A percentile compares a stretch with the other conserved stretches of the same genome.
Evolutionary conservation across 139 green algal genomes (phyloP).

Genomic region (Nannochloris sp.): DNA sequence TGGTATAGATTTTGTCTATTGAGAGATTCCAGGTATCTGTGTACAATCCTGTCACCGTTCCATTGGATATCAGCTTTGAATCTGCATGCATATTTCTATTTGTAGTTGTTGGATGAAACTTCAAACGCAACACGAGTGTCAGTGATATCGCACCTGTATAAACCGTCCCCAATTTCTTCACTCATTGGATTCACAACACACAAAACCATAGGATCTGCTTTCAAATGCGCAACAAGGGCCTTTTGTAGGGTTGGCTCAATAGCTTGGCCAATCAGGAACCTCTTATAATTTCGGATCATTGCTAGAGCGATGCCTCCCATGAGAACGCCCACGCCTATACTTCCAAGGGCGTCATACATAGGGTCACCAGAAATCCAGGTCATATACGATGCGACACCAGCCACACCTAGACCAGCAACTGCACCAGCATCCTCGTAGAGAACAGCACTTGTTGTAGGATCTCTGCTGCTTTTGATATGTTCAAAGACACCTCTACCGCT

Average conservation of each 20-base stretch:
- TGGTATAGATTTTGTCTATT: conserved; percentile 19
- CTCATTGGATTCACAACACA: conserved; percentile 72
- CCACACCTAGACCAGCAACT: conserved; percentile 60
- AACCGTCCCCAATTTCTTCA: conserved; percentile 75
- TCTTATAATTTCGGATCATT: conserved; percentile 78
- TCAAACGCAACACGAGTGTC: neutral
- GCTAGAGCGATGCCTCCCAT: conserved; percentile 71
- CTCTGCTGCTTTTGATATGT: conserved; percentile 58
- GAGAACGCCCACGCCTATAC: conserved; percentile 69
- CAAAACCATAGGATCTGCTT: conserved; percentile 37
- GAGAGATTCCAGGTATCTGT: conserved; percentile 15
- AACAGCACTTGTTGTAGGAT: conserved; percentile 82
- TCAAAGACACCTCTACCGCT: conserved; percentile 40
- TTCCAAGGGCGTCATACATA: conserved; percentile 78
- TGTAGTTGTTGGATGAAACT: conserved; percentile 5
- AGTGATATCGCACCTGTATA: conserved; percentile 33
- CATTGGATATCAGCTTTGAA: conserved; percentile 20
- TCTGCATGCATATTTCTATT: neutral
- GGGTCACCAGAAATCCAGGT: conserved; percentile 44
- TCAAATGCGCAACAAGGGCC: conserved; percentile 34
- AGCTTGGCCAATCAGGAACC: conserved; percentile 65
- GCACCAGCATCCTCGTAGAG: conserved; percentile 84
- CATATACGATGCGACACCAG: conserved; percentile 22
- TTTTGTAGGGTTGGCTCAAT: conserved; percentile 25
- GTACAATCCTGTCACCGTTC: conserved; percentile 25